These are phyloP conservation scores for Stenocarpella maydis DNA, from an alignment of 2,329 filamentous ascomycete genomes.

Conservation along the genomic window DNA sequence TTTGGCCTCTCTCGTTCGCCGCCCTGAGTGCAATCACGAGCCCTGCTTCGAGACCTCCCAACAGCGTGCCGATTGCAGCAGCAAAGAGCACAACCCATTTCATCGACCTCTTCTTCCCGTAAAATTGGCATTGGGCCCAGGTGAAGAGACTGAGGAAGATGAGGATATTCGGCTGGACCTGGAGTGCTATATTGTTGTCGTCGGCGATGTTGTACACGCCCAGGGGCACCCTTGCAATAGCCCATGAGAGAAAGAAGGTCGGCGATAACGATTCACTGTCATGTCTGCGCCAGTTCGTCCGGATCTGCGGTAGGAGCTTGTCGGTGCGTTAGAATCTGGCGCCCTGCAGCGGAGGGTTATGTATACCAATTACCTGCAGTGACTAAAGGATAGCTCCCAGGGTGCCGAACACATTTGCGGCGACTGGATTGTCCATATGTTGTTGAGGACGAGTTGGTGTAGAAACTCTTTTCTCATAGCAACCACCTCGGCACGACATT, in stretches of 20 bases:
- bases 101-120: neutral
- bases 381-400: neutral
- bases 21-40: neutral
- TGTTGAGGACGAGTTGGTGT: neutral
- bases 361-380: neutral
- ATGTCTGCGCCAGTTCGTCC: neutral
- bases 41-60: neutral
- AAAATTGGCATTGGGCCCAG: neutral
- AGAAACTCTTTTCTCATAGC: neutral
- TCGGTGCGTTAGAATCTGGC: neutral
- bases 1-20: neutral
- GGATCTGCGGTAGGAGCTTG: neutral
- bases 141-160: neutral
- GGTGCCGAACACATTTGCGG: neutral
- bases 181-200: neutral
- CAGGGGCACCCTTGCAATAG: neutral
- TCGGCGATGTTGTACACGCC: neutral
- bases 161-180: neutral
- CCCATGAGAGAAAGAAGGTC: neutral
- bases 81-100: neutral
- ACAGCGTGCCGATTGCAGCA: neutral
- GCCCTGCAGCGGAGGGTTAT: no score
- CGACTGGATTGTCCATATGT: neutral
- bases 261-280: neutral
- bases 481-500: neutral